Evolutionary conservation across 805 yeast genomes (phyloP), one percentile per base, ranked within the genome.

Genomic region (Nakazawaea populi): DNA sequence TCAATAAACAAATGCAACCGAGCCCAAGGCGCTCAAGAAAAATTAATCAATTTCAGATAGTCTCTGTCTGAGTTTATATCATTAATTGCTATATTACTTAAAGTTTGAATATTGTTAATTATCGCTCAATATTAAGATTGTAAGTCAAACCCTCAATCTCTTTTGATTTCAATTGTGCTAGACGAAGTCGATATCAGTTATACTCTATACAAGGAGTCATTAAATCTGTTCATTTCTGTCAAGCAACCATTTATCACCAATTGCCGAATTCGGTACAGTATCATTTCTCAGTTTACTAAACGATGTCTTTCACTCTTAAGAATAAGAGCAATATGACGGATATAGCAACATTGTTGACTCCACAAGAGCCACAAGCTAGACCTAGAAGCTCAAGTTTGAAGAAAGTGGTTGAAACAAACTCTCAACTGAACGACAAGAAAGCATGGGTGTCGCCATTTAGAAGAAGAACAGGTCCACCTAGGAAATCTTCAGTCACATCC

Each of bases 361-460:
- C 38, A 14, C 27, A 12, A 10, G 29, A 10, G 8, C 14, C 30
- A 8, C 28, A 14, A 9, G 31, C 18, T 2, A 46, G 43, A 30
- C 31, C 41, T 34, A 39, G 49, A 36, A 29, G 39, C 24, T 48
- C 51, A 6, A 29, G 37, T 10, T 44, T 49, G 45, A 49, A 44
- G 36, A 44, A 44, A 30, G 31, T 35, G 30, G 48, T 49, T 6
- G 49, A 49, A n/a, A n/a, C 48, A 5, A 49, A 45, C 30, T 6
- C 42, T n/a, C 45, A 49, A 18, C 29, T 24, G 14, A 46, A 38
- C 12, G 32, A 38, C 14, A 35, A 41, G 34, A 47, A 41, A 46
- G 24, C 29, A n/a, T 53, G 51, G 53, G 48, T 53, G 5, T 61
- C 65, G 4, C 65, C 64, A 10, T 61, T 61, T 41, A 57, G 65